Percentiles rank a stretch among this genome's conserved stretches.
Conservation (phyloP, 305 asterid genomes). For the Rubia tinctorum region DNA sequence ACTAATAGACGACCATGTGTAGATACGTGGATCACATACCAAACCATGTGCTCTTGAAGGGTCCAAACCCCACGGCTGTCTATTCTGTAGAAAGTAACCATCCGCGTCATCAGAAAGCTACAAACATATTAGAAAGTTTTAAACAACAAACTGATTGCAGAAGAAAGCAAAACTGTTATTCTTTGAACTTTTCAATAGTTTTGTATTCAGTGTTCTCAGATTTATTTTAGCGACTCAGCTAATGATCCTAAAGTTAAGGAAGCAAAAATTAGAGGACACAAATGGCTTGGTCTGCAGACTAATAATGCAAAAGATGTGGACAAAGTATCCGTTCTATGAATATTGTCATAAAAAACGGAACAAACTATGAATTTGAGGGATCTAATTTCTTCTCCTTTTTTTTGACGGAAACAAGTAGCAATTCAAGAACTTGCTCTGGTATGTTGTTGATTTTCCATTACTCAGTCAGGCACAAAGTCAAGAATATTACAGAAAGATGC, state of each 20-base stretch:
- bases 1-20: constrained; percentile 1
- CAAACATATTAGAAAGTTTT: not conserved
- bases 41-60: constrained; percentile 53
- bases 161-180: not conserved
- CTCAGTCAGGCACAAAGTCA: not conserved
- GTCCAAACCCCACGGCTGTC: constrained; percentile 28
- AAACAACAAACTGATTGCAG: not conserved
- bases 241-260: not conserved
- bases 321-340: not conserved
- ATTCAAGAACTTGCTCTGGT: not conserved
- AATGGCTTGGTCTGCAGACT: not conserved
- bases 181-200: not conserved
- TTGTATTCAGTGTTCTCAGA: not conserved
- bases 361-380: not conserved
- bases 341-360: not conserved
- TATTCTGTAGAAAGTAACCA: constrained; percentile 29
- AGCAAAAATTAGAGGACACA: not conserved
- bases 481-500: not conserved
- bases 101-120: not conserved
- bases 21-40: constrained; percentile 37
- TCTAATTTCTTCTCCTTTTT: not conserved
- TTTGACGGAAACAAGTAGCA: not conserved
- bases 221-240: not conserved
- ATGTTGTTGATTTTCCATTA: not conserved
- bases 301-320: not conserved